These are phyloP conservation scores for Spathaspora boniae DNA, from an alignment of 805 yeast genomes.

Conservation along the genomic window DNA sequence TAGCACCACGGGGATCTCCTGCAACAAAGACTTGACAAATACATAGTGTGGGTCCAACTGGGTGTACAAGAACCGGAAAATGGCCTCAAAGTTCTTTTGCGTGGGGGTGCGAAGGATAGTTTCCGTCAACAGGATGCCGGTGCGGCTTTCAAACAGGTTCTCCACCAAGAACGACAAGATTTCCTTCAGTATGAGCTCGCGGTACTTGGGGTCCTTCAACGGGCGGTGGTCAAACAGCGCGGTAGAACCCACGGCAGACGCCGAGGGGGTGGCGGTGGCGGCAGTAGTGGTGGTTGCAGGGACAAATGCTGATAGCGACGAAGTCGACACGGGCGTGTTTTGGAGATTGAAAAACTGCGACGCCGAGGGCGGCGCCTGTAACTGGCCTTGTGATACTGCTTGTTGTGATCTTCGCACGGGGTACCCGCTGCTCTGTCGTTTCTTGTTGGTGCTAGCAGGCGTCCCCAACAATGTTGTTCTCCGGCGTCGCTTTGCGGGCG, in stretches of 20 bases:
- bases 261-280: too few species aligned
- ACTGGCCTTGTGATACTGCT: too few species aligned
- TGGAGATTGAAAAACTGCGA: too few species aligned
- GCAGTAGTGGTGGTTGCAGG: too few species aligned
- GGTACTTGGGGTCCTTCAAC: constrained; percentile 67
- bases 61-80: constrained; percentile 77
- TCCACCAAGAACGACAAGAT: constrained; percentile 59
- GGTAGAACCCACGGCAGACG: too few species aligned
- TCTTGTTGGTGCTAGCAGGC: constrained; percentile 3
- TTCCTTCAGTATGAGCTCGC: constrained; percentile 60
- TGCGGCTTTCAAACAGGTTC: constrained; percentile 70
- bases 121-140: constrained; percentile 63
- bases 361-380: too few species aligned
- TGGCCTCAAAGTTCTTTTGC: constrained; percentile 75
- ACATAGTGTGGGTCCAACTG: constrained; percentile 76
- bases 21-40: constrained; percentile 66
- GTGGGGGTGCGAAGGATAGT: constrained; percentile 74
- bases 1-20: constrained; percentile 67
- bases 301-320: too few species aligned
- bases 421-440: too few species aligned
- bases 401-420: too few species aligned
- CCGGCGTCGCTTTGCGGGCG: too few species aligned
- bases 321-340: too few species aligned
- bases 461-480: constrained; percentile 1
- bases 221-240: constrained; percentile 91